Percentiles rank a stretch among this genome's conserved stretches.
Evolutionary conservation across 2,329 filamentous ascomycete species (phyloP).

Genomic region (Colletotrichum euphorbiae): DNA sequence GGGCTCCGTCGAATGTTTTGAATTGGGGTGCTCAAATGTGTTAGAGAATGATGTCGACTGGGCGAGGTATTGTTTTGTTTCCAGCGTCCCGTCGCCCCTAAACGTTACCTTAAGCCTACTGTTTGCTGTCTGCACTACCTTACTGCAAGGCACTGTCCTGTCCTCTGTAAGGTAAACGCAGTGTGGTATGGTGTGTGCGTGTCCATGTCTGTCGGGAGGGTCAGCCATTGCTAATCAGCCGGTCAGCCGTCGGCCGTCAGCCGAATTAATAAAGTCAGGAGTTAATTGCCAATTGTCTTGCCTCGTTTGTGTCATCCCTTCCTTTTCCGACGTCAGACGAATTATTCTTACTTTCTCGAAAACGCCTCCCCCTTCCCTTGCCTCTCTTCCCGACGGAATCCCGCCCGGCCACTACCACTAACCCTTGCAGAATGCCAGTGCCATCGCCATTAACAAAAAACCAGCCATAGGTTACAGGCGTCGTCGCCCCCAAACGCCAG

Average conservation of each 20-base stretch:
- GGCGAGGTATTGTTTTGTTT: background rate
- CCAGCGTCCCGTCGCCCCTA: background rate
- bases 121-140: conserved; percentile 17
- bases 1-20: background rate
- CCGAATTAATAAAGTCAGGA: conserved; percentile 16
- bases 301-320: conserved; percentile 23
- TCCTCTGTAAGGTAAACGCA: background rate
- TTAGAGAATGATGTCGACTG: background rate
- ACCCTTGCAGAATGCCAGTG: background rate
- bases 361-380: background rate
- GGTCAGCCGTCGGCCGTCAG: conserved; percentile 4
- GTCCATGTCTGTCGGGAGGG: background rate
- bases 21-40: conserved; percentile 8
- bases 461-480: conserved; percentile 1
- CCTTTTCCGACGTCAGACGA: conserved; percentile 2
- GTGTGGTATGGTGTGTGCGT: too few species aligned
- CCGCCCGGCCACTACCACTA: background rate
- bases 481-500: background rate
- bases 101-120: background rate
- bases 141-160: conserved; percentile 20
- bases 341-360: background rate
- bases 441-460: background rate
- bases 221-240: background rate
- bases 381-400: conserved; percentile 2
- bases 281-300: conserved; percentile 35